A percentile compares a stretch with the other conserved stretches of the same genome.
phyloP scores from a whole-genome alignment of 2,329 filamentous ascomycete species.

The Paraphaeosphaeria minitans region DNA sequence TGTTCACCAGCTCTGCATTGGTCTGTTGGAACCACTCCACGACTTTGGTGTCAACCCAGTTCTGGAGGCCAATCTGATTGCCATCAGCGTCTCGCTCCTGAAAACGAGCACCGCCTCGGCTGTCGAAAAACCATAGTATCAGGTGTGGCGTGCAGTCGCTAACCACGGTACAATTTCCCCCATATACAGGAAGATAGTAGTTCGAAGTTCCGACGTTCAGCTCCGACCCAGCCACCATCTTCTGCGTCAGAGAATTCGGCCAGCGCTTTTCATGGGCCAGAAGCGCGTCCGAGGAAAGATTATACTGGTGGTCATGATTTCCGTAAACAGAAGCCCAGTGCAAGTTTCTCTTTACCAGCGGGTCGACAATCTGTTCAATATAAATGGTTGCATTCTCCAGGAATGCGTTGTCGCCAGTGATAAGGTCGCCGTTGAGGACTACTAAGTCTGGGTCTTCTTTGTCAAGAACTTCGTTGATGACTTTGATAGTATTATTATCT shows the following conservation, averaged over 20 bases:
- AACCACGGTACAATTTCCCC: conserved; percentile 3
- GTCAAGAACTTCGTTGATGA: conserved; percentile 63
- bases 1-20: conserved; percentile 12
- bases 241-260: conserved; percentile 40
- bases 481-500: conserved; percentile 60
- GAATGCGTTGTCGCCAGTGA: conserved; percentile 62
- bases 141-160: conserved; percentile 37
- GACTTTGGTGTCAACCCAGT: conserved; percentile 10
- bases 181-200: conserved; percentile 58
- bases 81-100: conserved; percentile 12
- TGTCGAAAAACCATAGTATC: conserved; percentile 73
- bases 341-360: conserved; percentile 59
- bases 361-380: conserved; percentile 18
- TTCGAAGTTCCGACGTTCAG: conserved; percentile 50
- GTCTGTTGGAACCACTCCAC: conserved; percentile 12
- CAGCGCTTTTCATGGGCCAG: conserved; percentile 8
- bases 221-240: conserved; percentile 41
- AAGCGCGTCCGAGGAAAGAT: conserved; percentile 50
- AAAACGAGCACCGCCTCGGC: conserved; percentile 14
- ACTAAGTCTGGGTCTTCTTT: conserved; percentile 63
- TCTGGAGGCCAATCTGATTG: conserved; percentile 7
- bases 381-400: conserved; percentile 10
- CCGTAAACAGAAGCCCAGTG: conserved; percentile 71
- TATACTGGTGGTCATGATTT: conserved; percentile 66
- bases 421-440: conserved; percentile 71